Percentiles rank a stretch among this genome's conserved stretches.
Conservation (phyloP, 2,329 filamentous ascomycete species). For the Trichophyton equinum region DNA sequence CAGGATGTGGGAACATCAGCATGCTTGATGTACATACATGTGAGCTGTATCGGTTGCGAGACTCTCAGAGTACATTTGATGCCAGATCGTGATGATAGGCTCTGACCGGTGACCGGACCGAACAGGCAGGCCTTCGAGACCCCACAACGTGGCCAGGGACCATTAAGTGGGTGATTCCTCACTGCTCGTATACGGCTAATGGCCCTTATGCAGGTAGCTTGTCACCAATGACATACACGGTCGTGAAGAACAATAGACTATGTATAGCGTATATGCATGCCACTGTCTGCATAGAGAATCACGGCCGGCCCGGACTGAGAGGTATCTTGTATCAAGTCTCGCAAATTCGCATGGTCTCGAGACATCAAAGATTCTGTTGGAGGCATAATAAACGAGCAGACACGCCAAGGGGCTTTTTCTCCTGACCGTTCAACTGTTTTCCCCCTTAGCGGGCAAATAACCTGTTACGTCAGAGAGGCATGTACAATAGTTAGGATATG, state of each 20-base stretch:
- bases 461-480: not conserved
- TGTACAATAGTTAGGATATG: not conserved
- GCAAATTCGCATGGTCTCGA: not conserved
- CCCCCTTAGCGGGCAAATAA: not conserved
- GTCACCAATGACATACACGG: not conserved
- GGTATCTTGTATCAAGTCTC: not conserved
- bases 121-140: not conserved
- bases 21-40: not conserved
- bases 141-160: not conserved
- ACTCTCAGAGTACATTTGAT: not conserved
- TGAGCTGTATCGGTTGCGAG: not conserved
- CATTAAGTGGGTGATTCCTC: not conserved
- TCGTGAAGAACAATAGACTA: not conserved
- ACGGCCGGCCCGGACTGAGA: not conserved
- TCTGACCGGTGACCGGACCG: not conserved
- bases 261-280: not conserved
- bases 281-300: no score
- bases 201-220: not conserved
- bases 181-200: not conserved
- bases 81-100: not conserved
- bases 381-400: not conserved
- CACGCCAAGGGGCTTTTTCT: not conserved
- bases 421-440: not conserved
- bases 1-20: not conserved
- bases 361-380: not conserved